Base-by-base conservation (phyloP, 2,329 filamentous ascomycete species). In the Diaporthe sp. region DNA sequence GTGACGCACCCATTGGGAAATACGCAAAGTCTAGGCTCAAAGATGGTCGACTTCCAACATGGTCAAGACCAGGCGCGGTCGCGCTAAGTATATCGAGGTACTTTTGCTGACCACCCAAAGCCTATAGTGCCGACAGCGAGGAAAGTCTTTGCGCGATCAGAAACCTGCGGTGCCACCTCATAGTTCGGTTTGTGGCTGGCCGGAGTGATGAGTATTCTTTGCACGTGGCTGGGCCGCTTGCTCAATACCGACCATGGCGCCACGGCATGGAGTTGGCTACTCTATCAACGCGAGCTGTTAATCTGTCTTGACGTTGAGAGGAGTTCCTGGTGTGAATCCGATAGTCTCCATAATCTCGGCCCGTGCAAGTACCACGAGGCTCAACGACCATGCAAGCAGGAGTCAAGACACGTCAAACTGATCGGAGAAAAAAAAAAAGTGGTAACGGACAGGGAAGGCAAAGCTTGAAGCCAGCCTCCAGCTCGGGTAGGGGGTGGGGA, bases 91-190 rank as follows among this genome's bases (percentile, higher is more conserved):
- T n/a, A n/a, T n/a, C n/a, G n/a, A 35, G 44, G 8, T 6, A 1
- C 32, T 9, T 15, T 9, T 63, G 59, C 59, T 63, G 59, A 63
- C 59, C 39, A 63, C 59, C 59, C 59, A 22, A 30, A 32, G 59
- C 25, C 4, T 27, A 10, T 63, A 32, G 59, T 42, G 59, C 10
- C 25, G 9, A 3, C 3, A 13, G 17, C 6, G 17, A 47, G 59
- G 59, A 63, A 63, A 63, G 17, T n/a, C 25, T 63, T 63, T 63
- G 59, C 39, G 59, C n/a, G 25, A 3, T 7, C 30, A 37, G 4
- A 10, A 56, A 7, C 55, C 19, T 22, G 19, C 19, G 58, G 13
- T 22, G 53, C 13, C 30, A 56, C 22, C 30, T n/a, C n/a, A 12
- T 12, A 50, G 37, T 4, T 35, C 35, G 17, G 19, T 6, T 19